Percentiles rank a stretch among this genome's conserved stretches.
phyloP scores from a whole-genome alignment of 768 basidiomycete species.

The Hericium rajendrae region DNA sequence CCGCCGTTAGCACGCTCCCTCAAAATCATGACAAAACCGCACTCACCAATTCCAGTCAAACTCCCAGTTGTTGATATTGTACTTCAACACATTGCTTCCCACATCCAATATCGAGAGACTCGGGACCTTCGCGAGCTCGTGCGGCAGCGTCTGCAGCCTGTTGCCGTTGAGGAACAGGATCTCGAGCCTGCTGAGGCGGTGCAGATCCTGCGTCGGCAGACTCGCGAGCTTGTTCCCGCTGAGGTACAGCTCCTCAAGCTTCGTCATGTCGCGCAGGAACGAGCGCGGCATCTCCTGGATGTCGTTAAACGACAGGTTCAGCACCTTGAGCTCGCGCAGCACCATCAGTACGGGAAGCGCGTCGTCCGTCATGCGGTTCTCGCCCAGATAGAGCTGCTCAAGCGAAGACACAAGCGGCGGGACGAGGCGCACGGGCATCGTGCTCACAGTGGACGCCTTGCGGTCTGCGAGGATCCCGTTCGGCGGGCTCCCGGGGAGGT shows the following conservation, averaged over 20 bases:
- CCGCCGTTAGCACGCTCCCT: background rate
- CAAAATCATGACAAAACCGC: background rate
- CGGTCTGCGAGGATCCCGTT: constrained; percentile 24
- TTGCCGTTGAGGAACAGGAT: constrained; percentile 91
- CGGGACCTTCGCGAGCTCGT: constrained; percentile 78
- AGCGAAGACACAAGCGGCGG: constrained; percentile 65
- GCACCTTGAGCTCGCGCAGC: constrained; percentile 64
- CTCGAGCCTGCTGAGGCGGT: constrained; percentile 53
- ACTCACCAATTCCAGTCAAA: constrained; percentile 99
- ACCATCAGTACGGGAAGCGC: constrained; percentile 64
- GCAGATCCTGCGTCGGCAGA: constrained; percentile 84
- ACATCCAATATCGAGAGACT: constrained; percentile 79
- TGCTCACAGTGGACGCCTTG: constrained; percentile 32
- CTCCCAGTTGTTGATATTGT: constrained; percentile 97
- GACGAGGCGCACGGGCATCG: constrained; percentile 21
- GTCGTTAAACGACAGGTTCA: constrained; percentile 93
- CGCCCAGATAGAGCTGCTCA: constrained; percentile 75
- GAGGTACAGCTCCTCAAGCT: constrained; percentile 81
- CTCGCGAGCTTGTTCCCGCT: constrained; percentile 92
- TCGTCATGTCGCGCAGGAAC: constrained; percentile 62
- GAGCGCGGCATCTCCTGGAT: constrained; percentile 77
- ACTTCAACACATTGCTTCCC: constrained; percentile 88
- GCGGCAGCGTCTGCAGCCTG: constrained; percentile 82
- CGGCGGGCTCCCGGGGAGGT: constrained; percentile 8
- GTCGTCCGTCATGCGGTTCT: constrained; percentile 82